A percentile compares a stretch with the other conserved stretches of the same genome.
These are phyloP conservation scores for Dimargaris cristalligena DNA, from an alignment of 192 early-diverging fungal species.

Conservation along the genomic window DNA sequence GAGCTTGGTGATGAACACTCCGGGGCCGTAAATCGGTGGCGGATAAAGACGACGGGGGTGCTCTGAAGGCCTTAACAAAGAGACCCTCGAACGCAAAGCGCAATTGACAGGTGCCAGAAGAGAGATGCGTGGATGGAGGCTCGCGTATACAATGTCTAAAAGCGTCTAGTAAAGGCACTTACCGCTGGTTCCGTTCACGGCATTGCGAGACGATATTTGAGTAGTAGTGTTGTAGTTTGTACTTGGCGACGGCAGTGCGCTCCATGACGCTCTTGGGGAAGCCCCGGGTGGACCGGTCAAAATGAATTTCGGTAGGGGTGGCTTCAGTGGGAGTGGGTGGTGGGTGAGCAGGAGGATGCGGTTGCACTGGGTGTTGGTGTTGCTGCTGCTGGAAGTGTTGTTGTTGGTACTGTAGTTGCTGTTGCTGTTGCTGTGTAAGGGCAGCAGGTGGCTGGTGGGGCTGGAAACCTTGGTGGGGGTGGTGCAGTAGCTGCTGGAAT, in stretches of 20 bases:
- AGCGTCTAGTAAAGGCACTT: neutral
- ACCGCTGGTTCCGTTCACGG: constrained; percentile 66
- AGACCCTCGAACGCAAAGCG: neutral
- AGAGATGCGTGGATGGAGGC: neutral
- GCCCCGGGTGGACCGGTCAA: constrained; percentile 4
- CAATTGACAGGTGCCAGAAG: neutral
- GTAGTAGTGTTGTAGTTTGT: constrained; percentile 87
- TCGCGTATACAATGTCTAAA: neutral
- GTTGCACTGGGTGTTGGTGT: too few relatives aligned
- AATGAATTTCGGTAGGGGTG: constrained; percentile 4
- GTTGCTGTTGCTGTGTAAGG: too few relatives aligned
- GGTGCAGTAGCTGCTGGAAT: too few relatives aligned
- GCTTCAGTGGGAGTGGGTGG: neutral
- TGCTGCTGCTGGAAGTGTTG: too few relatives aligned
- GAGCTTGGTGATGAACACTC: neutral
- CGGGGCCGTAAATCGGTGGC: neutral
- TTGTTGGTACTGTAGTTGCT: too few relatives aligned
- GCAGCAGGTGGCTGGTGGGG: too few relatives aligned
- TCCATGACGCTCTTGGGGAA: constrained; percentile 38
- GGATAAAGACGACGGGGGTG: neutral
- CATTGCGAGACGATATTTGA: constrained; percentile 75
- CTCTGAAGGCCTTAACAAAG: neutral
- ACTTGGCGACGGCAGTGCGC: constrained; percentile 73
- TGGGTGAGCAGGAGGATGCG: too few relatives aligned
- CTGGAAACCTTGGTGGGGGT: too few relatives aligned